Conservation (phyloP, 495 filamentous ascomycete species). For the Podospora bellae-mahoneyi region DNA sequence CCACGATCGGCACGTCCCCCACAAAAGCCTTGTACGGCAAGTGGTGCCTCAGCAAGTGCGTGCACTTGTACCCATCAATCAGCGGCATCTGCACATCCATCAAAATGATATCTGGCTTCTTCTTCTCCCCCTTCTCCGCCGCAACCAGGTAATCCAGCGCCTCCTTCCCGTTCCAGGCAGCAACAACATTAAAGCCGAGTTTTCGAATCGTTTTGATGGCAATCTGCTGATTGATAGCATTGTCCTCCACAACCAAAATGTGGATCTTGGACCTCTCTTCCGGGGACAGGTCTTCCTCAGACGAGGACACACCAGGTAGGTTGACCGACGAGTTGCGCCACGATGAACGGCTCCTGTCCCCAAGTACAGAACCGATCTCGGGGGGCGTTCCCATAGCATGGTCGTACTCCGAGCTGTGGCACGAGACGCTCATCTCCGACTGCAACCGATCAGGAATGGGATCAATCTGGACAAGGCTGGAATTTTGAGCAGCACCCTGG, state of each 20-base stretch:
- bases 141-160: conserved; percentile 63
- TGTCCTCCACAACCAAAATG: conserved; percentile 77
- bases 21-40: conserved; percentile 52
- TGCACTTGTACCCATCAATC: conserved; percentile 74
- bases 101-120: conserved; percentile 69
- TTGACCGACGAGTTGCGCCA: conserved; percentile 35
- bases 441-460: conserved; percentile 58
- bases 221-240: conserved; percentile 75
- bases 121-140: conserved; percentile 36
- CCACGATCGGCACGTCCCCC: conserved; percentile 65
- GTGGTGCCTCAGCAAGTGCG: conserved; percentile 64
- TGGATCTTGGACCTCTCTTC: conserved; percentile 54
- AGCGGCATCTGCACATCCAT: conserved; percentile 89
- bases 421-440: conserved; percentile 60
- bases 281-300: conserved; percentile 39
- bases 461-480: conserved; percentile 49
- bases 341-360: conserved; percentile 31
- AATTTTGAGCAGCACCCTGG: conserved; percentile 26
- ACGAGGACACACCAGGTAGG: conserved; percentile 22
- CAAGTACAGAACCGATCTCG: conserved; percentile 23
- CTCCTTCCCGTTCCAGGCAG: conserved; percentile 72
- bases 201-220: conserved; percentile 71
- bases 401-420: conserved; percentile 52
- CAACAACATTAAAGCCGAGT: conserved; percentile 66
- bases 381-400: conserved; percentile 32